phyloP scores from a whole-genome alignment of 306 rosid species.

The Cucurbita moschata region DNA sequence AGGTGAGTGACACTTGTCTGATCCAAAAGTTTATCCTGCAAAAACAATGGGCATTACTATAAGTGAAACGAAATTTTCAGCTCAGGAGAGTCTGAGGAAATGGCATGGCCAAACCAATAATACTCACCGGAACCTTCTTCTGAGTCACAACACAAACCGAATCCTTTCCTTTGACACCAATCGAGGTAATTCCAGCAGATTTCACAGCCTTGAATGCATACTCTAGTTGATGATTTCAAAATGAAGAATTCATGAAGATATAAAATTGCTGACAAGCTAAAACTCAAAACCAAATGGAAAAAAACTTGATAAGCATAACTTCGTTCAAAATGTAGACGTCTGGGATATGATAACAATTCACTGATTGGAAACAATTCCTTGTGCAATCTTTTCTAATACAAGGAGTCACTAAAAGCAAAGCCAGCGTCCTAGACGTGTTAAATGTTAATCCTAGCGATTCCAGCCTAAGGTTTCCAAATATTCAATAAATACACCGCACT shows the following conservation, averaged over 20 bases:
- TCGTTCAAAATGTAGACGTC: background rate
- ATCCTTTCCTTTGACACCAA: constrained; percentile 89
- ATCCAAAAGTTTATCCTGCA: constrained; percentile 96
- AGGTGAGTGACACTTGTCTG: constrained; percentile 92
- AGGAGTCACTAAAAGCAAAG: background rate
- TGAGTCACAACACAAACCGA: constrained; percentile 95
- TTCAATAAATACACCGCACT: background rate
- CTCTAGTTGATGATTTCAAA: constrained; percentile 37
- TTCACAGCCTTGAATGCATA: constrained; percentile 99
- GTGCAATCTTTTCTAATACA: background rate
- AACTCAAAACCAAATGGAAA: background rate
- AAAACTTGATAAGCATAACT: background rate
- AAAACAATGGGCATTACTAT: background rate
- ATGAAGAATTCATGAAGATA: background rate
- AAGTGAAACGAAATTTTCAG: background rate
- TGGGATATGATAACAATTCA: background rate
- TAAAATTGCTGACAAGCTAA: background rate
- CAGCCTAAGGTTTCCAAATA: background rate
- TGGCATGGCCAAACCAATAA: background rate
- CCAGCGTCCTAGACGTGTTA: background rate
- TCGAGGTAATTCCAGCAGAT: constrained; percentile 84
- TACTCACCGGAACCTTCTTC: constrained; percentile 94
- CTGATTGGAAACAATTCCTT: background rate
- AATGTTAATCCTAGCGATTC: background rate
- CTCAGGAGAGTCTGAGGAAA: background rate